A percentile compares a stretch with the other conserved stretches of the same genome.
Evolutionary conservation across 2,329 filamentous ascomycete species (phyloP).

Genomic region (Boeremia lycopersici): DNA sequence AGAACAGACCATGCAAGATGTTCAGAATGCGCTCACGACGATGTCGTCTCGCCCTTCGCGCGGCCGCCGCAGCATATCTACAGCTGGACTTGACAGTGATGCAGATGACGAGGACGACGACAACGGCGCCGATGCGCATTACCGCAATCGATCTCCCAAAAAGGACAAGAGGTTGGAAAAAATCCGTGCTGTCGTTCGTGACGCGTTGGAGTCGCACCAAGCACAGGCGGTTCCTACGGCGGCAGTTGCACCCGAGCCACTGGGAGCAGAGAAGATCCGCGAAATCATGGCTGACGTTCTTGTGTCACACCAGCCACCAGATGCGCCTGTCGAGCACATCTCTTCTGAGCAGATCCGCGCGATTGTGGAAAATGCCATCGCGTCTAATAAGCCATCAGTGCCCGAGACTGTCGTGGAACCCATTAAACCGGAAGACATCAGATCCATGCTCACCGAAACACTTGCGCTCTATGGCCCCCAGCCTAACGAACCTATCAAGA

Average conservation of each 20-base stretch:
- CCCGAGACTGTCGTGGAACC: constrained; percentile 25
- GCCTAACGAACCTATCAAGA: constrained; percentile 49
- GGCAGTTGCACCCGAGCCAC: constrained; percentile 33
- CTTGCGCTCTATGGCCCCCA: constrained; percentile 28
- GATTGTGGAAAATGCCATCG: constrained; percentile 68
- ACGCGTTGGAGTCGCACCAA: constrained; percentile 64
- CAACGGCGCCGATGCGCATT: constrained; percentile 57
- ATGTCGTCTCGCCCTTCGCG: constrained; percentile 60
- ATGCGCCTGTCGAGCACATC: constrained; percentile 34
- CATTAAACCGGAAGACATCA: constrained; percentile 38
- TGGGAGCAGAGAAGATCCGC: constrained; percentile 73
- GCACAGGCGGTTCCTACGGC: constrained; percentile 37
- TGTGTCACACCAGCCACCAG: constrained; percentile 49
- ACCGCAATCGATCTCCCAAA: constrained; percentile 75
- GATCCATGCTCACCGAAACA: constrained; percentile 33
- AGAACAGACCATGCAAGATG: constrained; percentile 76
- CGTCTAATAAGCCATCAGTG: constrained; percentile 45
- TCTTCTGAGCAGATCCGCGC: constrained; percentile 73
- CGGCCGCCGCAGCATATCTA: constrained; percentile 69
- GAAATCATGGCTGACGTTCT: constrained; percentile 67
- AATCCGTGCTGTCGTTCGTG: constrained; percentile 65
- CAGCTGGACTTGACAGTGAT: constrained; percentile 77
- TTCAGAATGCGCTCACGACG: constrained; percentile 71
- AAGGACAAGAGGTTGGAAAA: constrained; percentile 82
- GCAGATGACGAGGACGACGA: constrained; percentile 93